A percentile compares a stretch with the other conserved stretches of the same genome.
These are phyloP conservation scores for Cadophora sp. DNA, from an alignment of 2,329 filamentous ascomycete species.

Conservation along the genomic window DNA sequence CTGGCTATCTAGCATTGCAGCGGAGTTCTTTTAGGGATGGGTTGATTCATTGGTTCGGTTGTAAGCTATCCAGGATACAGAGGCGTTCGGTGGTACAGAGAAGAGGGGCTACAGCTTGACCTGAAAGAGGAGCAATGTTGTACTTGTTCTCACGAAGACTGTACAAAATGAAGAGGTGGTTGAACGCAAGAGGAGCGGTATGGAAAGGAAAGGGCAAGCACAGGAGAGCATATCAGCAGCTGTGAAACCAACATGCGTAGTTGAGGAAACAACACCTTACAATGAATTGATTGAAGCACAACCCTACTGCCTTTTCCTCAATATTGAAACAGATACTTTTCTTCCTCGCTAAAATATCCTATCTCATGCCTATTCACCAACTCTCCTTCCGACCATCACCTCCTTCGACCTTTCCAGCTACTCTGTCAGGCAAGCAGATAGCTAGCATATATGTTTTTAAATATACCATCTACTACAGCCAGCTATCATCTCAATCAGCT, in stretches of 20 bases:
- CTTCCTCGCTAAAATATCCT: not conserved
- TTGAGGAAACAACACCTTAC: not conserved
- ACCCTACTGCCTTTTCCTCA: not conserved
- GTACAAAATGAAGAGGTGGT: not conserved
- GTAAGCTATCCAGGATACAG: conserved; percentile 16
- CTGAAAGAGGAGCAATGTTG: not conserved
- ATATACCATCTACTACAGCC: too few species aligned
- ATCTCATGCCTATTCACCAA: not conserved
- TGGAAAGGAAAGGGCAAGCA: not conserved
- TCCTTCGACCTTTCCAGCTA: too few species aligned
- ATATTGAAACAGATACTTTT: not conserved
- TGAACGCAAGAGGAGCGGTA: not conserved
- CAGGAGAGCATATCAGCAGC: not conserved
- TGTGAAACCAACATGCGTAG: not conserved
- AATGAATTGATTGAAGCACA: not conserved
- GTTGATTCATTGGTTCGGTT: not conserved
- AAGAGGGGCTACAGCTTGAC: not conserved
- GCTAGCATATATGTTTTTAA: too few species aligned
- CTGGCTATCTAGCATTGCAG: conserved; percentile 2
- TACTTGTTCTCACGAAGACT: not conserved
- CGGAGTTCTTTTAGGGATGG: not conserved
- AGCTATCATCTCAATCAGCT: too few species aligned
- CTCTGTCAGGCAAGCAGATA: too few species aligned
- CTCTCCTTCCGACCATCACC: not conserved
- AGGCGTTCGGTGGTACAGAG: not conserved